phyloP scores from a whole-genome alignment of 495 filamentous ascomycete species.

The Pyronema omphalodes region DNA sequence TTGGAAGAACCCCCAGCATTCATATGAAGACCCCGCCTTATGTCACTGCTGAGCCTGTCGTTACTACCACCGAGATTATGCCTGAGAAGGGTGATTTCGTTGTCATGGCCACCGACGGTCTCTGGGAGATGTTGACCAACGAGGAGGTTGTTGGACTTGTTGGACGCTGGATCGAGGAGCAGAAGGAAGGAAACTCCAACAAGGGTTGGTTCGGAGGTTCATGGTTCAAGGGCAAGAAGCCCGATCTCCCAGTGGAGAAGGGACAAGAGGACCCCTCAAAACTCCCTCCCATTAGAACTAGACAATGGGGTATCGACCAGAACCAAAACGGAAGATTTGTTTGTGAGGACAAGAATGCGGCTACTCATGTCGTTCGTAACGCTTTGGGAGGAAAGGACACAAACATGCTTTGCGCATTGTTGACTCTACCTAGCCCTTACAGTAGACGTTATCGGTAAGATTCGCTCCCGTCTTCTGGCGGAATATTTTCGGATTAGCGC shows the following conservation, averaged over 20 bases:
- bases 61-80: constrained; percentile 88
- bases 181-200: constrained; percentile 29
- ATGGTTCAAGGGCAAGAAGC: constrained; percentile 12
- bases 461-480: not conserved
- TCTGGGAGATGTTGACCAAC: constrained; percentile 99
- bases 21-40: constrained; percentile 82
- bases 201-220: constrained; percentile 31
- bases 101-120: constrained; percentile 87
- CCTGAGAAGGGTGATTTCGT: constrained; percentile 85
- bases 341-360: constrained; percentile 88
- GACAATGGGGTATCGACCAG: constrained; percentile 57
- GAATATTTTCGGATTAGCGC: not conserved
- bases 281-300: constrained; percentile 53
- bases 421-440: constrained; percentile 81
- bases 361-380: constrained; percentile 89
- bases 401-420: constrained; percentile 83
- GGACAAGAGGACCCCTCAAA: constrained; percentile 8
- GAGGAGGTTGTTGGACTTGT: constrained; percentile 96
- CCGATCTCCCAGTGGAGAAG: constrained; percentile 34
- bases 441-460: constrained; percentile 72
- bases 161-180: constrained; percentile 84
- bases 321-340: constrained; percentile 59
- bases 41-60: constrained; percentile 86
- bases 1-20: constrained; percentile 54
- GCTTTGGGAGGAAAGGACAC: constrained; percentile 83